Base-by-base conservation (phyloP, 169 alveolate genomes). In the Miamiensis avidus region DNA sequence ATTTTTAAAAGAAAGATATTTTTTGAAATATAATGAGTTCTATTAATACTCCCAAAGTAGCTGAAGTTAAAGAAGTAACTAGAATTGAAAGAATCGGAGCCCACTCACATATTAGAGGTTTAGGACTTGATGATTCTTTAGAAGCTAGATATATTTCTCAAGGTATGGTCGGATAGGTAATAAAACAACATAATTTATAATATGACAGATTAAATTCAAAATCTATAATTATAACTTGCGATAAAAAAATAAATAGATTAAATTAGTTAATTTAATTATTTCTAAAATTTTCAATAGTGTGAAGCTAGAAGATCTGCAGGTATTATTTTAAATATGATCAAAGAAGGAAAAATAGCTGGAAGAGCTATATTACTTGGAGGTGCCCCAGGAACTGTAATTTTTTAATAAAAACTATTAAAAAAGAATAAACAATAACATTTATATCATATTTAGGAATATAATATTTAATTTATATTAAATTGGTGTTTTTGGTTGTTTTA, bases 361-460 rank as follows among this genome's bases (percentile, higher is more conserved):
- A 96, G 99, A 88, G 99, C 99, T 65, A 97, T 99, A 74, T 95
- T 99, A 72, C 95, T 99, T 75, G 99, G 99, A 16, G 99, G 99
- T 0, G 99, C 98, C 88, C 99, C 99, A 79, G 99, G 99, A 74
- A 82, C 89, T 25, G 69, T 49, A 49, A 49, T 49, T 49, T 49
- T 49, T 49, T 49, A 11, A 49, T 11, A n/a, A 49, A 49, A 49
- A 11, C 20, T 11, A 49, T 11, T 49, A 49, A 49, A 11, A 11
- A 49, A 49, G 20, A 49, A 49, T 49, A 20, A 49, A 11, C 69
- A 49, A 11, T 49, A 49, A 49, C 4, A 49, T 20, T 49, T 11
- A 49, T 49, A 11, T 49, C 20, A 11, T 20, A 49, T 49, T 49
- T 49, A n/a, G n/a, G n/a, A n/a, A n/a, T n/a, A n/a, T n/a, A n/a